phyloP scores from a whole-genome alignment of 257 asterid genomes.

The Nicotiana tomentosiformis region DNA sequence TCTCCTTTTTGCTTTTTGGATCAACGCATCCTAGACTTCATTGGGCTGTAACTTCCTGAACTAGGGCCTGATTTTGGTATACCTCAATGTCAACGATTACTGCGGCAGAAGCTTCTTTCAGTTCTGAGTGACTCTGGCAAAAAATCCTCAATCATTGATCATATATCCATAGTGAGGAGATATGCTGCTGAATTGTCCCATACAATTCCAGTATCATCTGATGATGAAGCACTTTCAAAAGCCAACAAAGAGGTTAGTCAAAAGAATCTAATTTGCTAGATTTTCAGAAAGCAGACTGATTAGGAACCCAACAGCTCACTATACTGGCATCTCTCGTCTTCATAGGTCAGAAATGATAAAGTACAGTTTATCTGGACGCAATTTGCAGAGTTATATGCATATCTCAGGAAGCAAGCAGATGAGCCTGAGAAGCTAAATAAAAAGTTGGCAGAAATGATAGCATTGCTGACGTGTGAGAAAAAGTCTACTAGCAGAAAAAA shows the following conservation, averaged over 20 bases:
- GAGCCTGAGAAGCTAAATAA: constrained; percentile 48
- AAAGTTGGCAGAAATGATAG: constrained; percentile 85
- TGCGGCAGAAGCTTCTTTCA: constrained; percentile 66
- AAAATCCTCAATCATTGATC: constrained; percentile 68
- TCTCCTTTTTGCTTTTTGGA: background rate
- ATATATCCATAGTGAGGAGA: constrained; percentile 56
- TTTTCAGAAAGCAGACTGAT: background rate
- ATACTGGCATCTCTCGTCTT: constrained; percentile 5
- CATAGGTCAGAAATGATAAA: constrained; percentile 58
- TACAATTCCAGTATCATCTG: constrained; percentile 71
- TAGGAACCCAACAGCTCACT: background rate
- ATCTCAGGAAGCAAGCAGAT: constrained; percentile 65
- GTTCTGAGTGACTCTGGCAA: constrained; percentile 80
- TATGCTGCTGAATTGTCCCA: constrained; percentile 76
- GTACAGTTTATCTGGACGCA: constrained; percentile 90
- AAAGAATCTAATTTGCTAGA: background rate
- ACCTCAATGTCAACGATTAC: constrained; percentile 51
- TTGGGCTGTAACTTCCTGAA: constrained; percentile 11
- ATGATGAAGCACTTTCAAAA: constrained; percentile 83
- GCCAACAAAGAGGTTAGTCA: constrained; percentile 78
- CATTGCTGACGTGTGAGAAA: constrained; percentile 71
- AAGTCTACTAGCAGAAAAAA: constrained; percentile 39
- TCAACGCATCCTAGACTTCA: constrained; percentile 1
- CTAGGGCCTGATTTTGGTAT: constrained; percentile 86
- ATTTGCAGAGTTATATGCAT: constrained; percentile 59